Evolutionary conservation across 257 asterid species (phyloP).

Genomic region (Solanum microdontum): DNA sequence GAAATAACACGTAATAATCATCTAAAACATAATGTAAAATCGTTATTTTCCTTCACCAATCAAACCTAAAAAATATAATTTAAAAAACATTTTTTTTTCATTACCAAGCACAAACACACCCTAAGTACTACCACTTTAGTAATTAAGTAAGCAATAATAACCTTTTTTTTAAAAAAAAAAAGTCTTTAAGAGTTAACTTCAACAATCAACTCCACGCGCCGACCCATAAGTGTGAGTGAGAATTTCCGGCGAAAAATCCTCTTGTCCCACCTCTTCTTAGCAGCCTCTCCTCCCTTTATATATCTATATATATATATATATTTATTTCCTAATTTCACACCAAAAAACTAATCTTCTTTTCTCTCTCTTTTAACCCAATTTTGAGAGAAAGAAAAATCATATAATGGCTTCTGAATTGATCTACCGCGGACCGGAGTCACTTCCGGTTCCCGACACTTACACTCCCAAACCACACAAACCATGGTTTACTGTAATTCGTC

Average conservation of each 20-base stretch:
- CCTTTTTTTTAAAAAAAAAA: neutral
- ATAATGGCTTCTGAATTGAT: slow-evolving; percentile 64
- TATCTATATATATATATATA: neutral
- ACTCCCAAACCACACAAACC: slow-evolving; percentile 52
- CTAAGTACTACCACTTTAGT: neutral
- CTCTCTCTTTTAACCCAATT: neutral
- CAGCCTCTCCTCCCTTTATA: neutral
- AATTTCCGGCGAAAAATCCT: neutral
- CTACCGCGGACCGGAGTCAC: slow-evolving; percentile 82
- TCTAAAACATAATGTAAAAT: neutral
- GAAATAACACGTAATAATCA: neutral
- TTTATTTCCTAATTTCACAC: neutral
- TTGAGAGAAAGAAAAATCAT: neutral
- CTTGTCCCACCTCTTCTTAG: neutral
- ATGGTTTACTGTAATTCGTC: slow-evolving; percentile 24
- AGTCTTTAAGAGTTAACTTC: neutral
- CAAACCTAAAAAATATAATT: neutral
- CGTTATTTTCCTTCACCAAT: neutral
- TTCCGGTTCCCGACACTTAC: slow-evolving; percentile 38
- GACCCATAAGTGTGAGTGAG: neutral
- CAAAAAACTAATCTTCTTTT: neutral
- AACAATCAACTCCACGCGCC: neutral
- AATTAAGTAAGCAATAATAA: neutral
- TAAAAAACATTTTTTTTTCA: neutral
- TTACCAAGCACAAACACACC: neutral